Conservation (phyloP, 1,284 basidiomycete genomes). For the Ustilago trichophora region DNA sequence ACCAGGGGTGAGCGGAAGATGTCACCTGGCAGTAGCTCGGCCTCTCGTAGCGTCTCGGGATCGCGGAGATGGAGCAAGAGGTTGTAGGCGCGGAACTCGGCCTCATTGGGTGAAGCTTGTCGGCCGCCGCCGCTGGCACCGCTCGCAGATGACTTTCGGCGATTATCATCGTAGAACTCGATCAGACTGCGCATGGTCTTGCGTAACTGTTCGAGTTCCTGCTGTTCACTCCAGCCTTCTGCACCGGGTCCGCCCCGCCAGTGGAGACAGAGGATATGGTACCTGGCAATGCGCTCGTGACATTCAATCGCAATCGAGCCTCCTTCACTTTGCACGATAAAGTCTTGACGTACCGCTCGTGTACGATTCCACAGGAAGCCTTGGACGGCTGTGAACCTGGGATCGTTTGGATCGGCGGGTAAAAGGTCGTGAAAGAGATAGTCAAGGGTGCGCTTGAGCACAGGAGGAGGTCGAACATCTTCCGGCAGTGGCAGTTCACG, state of each 20-base stretch:
- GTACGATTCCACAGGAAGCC: conserved; percentile 92
- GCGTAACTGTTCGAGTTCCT: conserved; percentile 88
- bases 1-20: conserved; percentile 80
- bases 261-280: conserved; percentile 88
- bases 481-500: conserved; percentile 86
- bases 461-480: conserved; percentile 85
- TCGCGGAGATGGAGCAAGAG: conserved; percentile 89
- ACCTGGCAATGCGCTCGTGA: conserved; percentile 90
- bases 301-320: conserved; percentile 83
- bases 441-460: conserved; percentile 85
- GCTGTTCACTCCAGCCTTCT: conserved; percentile 75
- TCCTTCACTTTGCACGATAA: conserved; percentile 88
- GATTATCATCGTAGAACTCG: conserved; percentile 85
- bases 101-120: conserved; percentile 78
- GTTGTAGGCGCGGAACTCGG: conserved; percentile 96
- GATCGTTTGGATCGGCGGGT: conserved; percentile 69
- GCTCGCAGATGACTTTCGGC: conserved; percentile 15
- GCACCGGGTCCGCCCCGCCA: conserved; percentile 68
- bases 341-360: conserved; percentile 88
- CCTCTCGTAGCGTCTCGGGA: conserved; percentile 76
- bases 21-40: conserved; percentile 77
- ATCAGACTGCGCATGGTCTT: conserved; percentile 89
- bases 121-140: conserved; percentile 70
- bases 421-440: conserved; percentile 89
- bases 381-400: conserved; percentile 76